phyloP scores from a whole-genome alignment of 495 filamentous ascomycete genomes.

The Xylaria venustula region DNA sequence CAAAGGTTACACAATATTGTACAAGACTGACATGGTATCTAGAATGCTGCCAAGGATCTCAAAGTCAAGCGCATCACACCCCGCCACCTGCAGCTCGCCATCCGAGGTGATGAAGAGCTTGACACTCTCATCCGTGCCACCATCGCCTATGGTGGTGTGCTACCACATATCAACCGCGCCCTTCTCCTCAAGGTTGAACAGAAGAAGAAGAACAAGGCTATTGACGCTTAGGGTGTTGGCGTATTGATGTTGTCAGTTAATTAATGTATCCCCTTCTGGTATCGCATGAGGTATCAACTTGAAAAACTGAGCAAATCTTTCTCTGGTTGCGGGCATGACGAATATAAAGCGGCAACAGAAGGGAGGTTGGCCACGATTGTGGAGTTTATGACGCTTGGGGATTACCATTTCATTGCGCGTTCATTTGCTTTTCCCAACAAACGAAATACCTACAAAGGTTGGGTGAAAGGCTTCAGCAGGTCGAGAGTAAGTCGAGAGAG shows the following conservation, averaged over 20 bases:
- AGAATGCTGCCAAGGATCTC: conserved; percentile 97
- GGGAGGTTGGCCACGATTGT: background rate
- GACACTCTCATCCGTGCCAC: conserved; percentile 97
- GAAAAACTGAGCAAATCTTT: background rate
- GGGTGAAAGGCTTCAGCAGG: background rate
- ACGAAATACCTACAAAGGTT: background rate
- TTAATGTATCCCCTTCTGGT: conserved; percentile 8
- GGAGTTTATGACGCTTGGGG: conserved; percentile 10
- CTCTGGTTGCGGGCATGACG: conserved; percentile 4
- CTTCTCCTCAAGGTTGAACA: conserved; percentile 97
- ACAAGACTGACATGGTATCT: conserved; percentile 18
- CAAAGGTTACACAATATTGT: background rate
- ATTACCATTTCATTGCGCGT: conserved; percentile 4
- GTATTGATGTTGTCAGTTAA: conserved; percentile 4
- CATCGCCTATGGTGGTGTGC: conserved; percentile 96
- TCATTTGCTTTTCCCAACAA: background rate
- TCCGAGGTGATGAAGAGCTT: conserved; percentile 97
- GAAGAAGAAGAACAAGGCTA: conserved; percentile 91
- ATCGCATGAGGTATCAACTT: conserved; percentile 6
- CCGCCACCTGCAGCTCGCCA: conserved; percentile 95
- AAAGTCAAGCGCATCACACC: conserved; percentile 99
- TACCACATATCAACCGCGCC: conserved; percentile 98
- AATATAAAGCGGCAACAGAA: background rate
- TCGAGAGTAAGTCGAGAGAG: background rate
- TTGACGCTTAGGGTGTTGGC: conserved; percentile 46